Evolutionary conservation across 805 yeast genomes (phyloP), one percentile per base, ranked within the genome.

Genomic region (Candida ovalis): DNA sequence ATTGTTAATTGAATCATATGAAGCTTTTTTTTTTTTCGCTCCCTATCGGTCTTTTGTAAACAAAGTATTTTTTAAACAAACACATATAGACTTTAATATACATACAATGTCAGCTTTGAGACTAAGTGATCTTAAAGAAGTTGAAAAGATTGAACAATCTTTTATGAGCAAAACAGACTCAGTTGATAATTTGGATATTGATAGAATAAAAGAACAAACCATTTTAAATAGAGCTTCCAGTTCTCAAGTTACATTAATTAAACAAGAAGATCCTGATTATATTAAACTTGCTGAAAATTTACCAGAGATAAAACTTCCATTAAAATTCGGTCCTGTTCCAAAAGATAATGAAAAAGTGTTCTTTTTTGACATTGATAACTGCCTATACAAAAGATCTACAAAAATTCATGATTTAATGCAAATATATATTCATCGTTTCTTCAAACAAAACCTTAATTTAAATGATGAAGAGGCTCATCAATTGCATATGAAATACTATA

Each of bases 291-390:
- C 51, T 2, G 23, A 43, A 13, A 48, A 58, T 39, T 36, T 62
- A n/a, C 72, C 72, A 3, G 56, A 55, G 7, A 62, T 65, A 3
- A 32, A 47, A 0, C 48, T 68, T 33, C 61, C 55, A 10, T 62
- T 61, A 39, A 61, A 62, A 1, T 54, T 58, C 40, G 71, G 66
- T 2, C 58, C 66, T 5, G 59, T 55, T 22, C 53, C 59, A 1
- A 55, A 54, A 38, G 65, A 53, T 24, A 56, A 60, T 43, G 63
- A 59, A 19, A 59, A 55, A 30, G 70, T 67, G 17, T 88, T 94
- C 68, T 89, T 82, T 67, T 92, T 92, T 60, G 99, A 92, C 64
- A 89, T 92, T 46, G 99, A 92, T 71, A 92, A 92, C 66, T 90
- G 97, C 64, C 75, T 92, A 27, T 92, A 92, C 68, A 76, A 78